Percentiles rank a stretch among this genome's conserved stretches.
These are phyloP conservation scores for Chloromonas sp. DNA, from an alignment of 163 green algal genomes.

Conservation along the genomic window DNA sequence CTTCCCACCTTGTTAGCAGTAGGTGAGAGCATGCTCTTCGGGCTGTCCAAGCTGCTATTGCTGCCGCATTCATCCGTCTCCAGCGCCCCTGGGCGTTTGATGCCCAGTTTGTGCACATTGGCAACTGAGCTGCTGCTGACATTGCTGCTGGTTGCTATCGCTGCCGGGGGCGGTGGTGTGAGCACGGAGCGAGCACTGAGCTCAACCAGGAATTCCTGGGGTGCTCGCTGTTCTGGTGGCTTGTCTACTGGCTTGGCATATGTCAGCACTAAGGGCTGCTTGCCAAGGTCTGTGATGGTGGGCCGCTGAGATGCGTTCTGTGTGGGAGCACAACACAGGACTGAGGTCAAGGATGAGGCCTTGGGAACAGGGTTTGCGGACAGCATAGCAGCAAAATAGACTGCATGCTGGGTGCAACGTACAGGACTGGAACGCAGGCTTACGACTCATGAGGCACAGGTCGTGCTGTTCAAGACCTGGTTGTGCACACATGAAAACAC, in stretches of 20 bases:
- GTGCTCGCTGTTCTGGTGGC: neutral
- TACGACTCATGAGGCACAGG: neutral
- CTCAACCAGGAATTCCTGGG: neutral
- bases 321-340: neutral
- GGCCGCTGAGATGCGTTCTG: conserved; percentile 7
- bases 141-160: neutral
- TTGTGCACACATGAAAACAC: too few relatives aligned
- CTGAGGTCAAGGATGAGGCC: neutral
- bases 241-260: conserved; percentile 3
- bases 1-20: neutral
- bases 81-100: neutral
- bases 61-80: neutral
- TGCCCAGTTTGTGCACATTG: neutral
- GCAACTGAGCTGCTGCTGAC: neutral
- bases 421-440: neutral
- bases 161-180: too few relatives aligned
- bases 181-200: neutral
- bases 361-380: neutral
- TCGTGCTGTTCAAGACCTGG: too few relatives aligned
- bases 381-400: neutral
- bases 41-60: neutral
- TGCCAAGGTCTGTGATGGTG: conserved; percentile 1
- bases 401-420: neutral
- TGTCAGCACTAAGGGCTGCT: neutral
- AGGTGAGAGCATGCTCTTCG: neutral